phyloP scores from a whole-genome alignment of 2,329 filamentous ascomycete species.

The Neopestalotiopsis clavispora region DNA sequence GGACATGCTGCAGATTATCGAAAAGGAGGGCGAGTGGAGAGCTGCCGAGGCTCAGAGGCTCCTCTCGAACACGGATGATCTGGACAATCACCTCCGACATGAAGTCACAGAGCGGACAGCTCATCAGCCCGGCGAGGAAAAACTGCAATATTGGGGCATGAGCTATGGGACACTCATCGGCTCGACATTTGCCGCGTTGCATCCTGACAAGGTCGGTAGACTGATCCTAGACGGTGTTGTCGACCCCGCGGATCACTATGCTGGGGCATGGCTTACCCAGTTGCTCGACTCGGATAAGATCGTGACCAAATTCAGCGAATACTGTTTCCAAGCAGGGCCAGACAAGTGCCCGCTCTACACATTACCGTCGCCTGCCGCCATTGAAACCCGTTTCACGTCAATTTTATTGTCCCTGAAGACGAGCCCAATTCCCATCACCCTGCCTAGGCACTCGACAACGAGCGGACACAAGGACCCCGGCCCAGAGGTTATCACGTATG shows the following conservation, averaged over 20 bases:
- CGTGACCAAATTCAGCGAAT: conserved; percentile 38
- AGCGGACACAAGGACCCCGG: neutral
- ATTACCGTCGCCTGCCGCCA: neutral
- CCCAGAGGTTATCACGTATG: conserved; percentile 27
- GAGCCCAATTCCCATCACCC: neutral
- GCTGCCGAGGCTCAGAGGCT: conserved; percentile 26
- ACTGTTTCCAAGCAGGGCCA: conserved; percentile 29
- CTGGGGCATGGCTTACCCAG: conserved; percentile 27
- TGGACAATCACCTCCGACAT: neutral
- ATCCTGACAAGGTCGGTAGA: conserved; percentile 27
- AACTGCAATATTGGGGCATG: conserved; percentile 20
- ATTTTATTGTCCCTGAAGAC: neutral
- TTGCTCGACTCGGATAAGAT: conserved; percentile 36
- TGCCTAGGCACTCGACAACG: neutral
- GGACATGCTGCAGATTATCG: conserved; percentile 54
- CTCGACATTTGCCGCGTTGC: conserved; percentile 32
- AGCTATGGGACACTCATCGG: conserved; percentile 36
- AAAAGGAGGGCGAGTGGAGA: conserved; percentile 44
- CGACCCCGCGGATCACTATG: conserved; percentile 34
- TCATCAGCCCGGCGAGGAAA: conserved; percentile 27
- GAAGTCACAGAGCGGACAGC: conserved; percentile 19
- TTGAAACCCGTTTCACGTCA: conserved; percentile 4
- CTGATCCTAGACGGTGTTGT: conserved; percentile 27
- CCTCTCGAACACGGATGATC: neutral
- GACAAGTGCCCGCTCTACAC: conserved; percentile 13